Base-by-base conservation (phyloP, 805 yeast genomes). In the Cyberlindnera mississippiensis region DNA sequence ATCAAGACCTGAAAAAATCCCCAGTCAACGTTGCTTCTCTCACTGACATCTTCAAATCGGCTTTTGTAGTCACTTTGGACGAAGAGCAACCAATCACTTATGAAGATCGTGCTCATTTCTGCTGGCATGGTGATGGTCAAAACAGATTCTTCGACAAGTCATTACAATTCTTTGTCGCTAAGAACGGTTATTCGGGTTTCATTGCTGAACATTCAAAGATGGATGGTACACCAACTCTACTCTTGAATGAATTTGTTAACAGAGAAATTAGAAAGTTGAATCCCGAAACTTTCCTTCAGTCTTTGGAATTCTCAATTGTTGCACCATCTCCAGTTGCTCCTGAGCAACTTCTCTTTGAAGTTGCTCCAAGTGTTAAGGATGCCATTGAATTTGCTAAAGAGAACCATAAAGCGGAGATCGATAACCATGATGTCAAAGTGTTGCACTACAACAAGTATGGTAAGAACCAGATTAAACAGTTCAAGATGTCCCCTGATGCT, bases 171-270 rank as follows among this genome's bases (percentile, higher is more conserved):
- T 75, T 89, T 53, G 79, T 91, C 41, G 70, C 85, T 45, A 81
- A 78, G 48, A 89, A 88, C 63, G 96, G 93, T 45, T 73, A 80
- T 49, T 86, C 96, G 7, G 98, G 97, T 1, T 91, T 90, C 69
- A 67, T 89, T 59, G 97, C 96, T 48, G 99, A 91, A 69, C 99
- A 91, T 70, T 88, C 97, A 17, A 85, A 79, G 71, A 91, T 91
- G 98, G 99, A 91, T 64, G 99, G 98, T 48, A 87, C 96, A 9
- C 96, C 97, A 59, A 91, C 96, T 24, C 78, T 87, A 57, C 80
- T 88, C 50, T 68, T 91, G 68, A 91, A 91, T 63, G 88, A 88
- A 65, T 80, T 72, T 57, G 72, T 91, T 30, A 72, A 80, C 49
- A 72, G 72, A 40, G 74, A 78, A 52, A 64, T 90, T 43, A 48